Base-by-base conservation (phyloP, 2,329 filamentous ascomycete species). In the Orbilia ellipsospora region DNA sequence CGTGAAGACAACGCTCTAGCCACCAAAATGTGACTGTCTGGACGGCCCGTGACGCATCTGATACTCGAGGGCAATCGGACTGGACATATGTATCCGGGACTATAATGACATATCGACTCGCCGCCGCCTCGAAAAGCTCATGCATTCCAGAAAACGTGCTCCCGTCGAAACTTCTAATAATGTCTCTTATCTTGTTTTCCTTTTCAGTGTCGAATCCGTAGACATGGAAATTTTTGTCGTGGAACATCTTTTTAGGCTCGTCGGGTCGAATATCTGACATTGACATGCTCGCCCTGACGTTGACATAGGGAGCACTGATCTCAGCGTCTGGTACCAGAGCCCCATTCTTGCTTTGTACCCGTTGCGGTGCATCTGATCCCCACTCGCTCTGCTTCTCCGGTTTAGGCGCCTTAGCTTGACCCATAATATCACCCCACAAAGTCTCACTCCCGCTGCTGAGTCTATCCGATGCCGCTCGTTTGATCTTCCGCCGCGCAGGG, bases 341-440 rank as follows among this genome's bases (percentile, higher is more conserved):
- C 18, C 76, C 77, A n/a, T 78, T 78, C 26, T 59, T 57, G 44
- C 52, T 75, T 16, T 20, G 45, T 5, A 64, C 23, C 2, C 64
- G 44, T 18, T 62, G 57, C 23, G 72, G 64, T 26, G 59, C 72
- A 50, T 75, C 59, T 15, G 72, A 42, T 7, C 80, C 80, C 62
- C 80, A 82, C 40, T 80, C 78, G 45, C 77, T 77, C 60, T 56
- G 74, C 59, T 77, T 78, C 60, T 77, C 77, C 16, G 70, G 66
- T 42, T 78, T 79, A 23, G 77, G 66, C 52, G 75, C 78, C 44
- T 77, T 75, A 18, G 77, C 77, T 48, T 80, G 79, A 66, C 89
- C 89, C 23, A 95, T 87, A 73, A 99, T 96, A 79, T 96, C 92
- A 4, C 90, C 90, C 94, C 94, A 98, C n/a, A 98, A 86, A 28